Conservation (phyloP, 225 moss, liverwort and hornwort genomes). For the Asterella californica region DNA sequence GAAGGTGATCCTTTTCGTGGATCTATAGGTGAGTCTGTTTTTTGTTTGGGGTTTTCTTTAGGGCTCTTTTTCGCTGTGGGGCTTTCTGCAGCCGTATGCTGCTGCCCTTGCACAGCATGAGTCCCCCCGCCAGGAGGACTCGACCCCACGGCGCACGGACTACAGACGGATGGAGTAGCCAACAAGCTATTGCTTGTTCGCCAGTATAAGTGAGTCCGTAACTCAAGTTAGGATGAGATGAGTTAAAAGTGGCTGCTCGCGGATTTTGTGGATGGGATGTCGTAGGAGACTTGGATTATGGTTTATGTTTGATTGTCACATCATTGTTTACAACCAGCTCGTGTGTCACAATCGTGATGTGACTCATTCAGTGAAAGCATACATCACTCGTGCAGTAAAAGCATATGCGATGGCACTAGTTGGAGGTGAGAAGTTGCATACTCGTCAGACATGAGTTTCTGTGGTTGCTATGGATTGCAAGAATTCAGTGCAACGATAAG, state of each 20-base stretch:
- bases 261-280: slow-evolving; percentile 46
- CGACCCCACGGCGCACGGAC: no score
- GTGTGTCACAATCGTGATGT: slow-evolving; percentile 17
- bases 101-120: no score
- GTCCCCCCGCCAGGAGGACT: no score
- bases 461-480: slow-evolving; percentile 11
- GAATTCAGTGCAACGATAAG: slow-evolving; percentile 8
- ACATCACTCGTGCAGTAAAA: slow-evolving; percentile 14
- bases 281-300: slow-evolving; percentile 50
- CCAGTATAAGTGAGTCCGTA: no score
- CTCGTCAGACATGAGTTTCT: not conserved
- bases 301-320: slow-evolving; percentile 42
- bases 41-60: no score
- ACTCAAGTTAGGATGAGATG: slow-evolving; percentile 43
- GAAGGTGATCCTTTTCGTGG: slow-evolving; percentile 45
- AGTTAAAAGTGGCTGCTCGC: slow-evolving; percentile 43
- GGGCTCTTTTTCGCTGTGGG: no score
- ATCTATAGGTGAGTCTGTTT: slow-evolving; percentile 39
- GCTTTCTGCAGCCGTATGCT: no score
- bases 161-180: no score
- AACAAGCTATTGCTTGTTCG: no score
- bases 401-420: slow-evolving; percentile 5
- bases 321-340: slow-evolving; percentile 37
- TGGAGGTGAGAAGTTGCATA: not conserved
- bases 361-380: no score